phyloP scores from a whole-genome alignment of 345 rosid genomes.

The Rhodomyrtus tomentosa region DNA sequence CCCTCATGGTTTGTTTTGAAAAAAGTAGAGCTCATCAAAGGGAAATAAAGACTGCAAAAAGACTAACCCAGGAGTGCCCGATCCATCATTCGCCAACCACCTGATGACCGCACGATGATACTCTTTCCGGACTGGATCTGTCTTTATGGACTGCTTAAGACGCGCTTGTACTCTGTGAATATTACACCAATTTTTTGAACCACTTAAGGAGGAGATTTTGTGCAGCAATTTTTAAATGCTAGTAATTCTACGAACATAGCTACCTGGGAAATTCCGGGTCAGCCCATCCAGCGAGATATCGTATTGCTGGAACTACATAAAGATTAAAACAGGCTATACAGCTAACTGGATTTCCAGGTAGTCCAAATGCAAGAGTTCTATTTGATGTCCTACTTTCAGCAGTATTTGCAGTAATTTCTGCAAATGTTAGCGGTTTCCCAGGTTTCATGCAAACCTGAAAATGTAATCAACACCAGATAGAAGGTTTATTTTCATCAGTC shows the following conservation, averaged over 20 bases:
- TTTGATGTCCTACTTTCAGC: slow-evolving; percentile 13
- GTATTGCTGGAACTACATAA: slow-evolving; percentile 76
- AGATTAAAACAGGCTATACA: slow-evolving; percentile 84
- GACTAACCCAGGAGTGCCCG: slow-evolving; percentile 75
- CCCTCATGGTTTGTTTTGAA: not conserved
- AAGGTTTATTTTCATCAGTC: not conserved
- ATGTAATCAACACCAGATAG: not conserved
- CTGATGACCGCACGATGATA: slow-evolving; percentile 66
- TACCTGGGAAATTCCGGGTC: slow-evolving; percentile 71
- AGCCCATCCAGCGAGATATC: slow-evolving; percentile 74
- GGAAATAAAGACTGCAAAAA: not conserved
- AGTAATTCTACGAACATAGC: slow-evolving; percentile 9
- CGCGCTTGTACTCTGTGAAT: slow-evolving; percentile 57
- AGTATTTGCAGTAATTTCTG: slow-evolving; percentile 41
- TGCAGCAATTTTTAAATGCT: not conserved
- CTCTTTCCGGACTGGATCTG: slow-evolving; percentile 53
- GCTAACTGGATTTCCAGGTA: slow-evolving; percentile 99
- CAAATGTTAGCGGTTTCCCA: slow-evolving; percentile 91
- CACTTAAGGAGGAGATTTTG: not conserved
- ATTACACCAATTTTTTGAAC: not conserved
- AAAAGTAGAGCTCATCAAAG: not conserved
- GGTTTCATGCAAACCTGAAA: slow-evolving; percentile 89
- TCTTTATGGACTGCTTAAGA: slow-evolving; percentile 52
- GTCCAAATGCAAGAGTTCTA: slow-evolving; percentile 80
- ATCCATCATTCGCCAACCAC: slow-evolving; percentile 79